Conservation (phyloP, 1,284 basidiomycete genomes). For the Sporisorium graminicola region DNA sequence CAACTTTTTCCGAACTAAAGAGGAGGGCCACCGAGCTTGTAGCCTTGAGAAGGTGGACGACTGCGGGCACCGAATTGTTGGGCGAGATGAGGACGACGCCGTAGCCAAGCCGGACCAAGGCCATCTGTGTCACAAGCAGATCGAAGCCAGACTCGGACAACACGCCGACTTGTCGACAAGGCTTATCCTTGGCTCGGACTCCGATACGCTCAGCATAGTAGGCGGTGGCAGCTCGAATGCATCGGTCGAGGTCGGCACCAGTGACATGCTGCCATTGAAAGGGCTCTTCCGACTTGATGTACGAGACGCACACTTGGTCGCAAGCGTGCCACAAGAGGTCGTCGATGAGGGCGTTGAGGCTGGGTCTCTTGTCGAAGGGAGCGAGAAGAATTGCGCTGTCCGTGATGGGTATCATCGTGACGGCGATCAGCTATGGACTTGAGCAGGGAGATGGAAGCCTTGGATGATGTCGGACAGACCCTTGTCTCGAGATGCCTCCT, state of each 20-base stretch:
- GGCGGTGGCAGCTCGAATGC: conserved; percentile 33
- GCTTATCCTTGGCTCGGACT: conserved; percentile 14
- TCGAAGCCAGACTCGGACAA: conserved; percentile 30
- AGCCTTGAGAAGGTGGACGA: conserved; percentile 43
- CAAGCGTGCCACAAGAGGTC: conserved; percentile 5
- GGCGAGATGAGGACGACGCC: conserved; percentile 47
- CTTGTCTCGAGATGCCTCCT: neutral
- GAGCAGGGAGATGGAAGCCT: neutral
- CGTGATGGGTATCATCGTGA: conserved; percentile 1
- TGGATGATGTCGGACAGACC: neutral
- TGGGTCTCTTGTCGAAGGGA: conserved; percentile 23
- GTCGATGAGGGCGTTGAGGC: conserved; percentile 41
- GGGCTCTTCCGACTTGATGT: conserved; percentile 32
- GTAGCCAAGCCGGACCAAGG: conserved; percentile 41
- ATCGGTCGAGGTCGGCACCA: conserved; percentile 21
- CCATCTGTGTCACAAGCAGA: conserved; percentile 30
- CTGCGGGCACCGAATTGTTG: conserved; percentile 47
- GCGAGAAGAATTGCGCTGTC: conserved; percentile 28
- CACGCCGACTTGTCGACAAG: conserved; percentile 25
- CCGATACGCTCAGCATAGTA: conserved; percentile 30
- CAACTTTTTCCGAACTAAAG: conserved; percentile 5
- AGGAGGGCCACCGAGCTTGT: conserved; percentile 17
- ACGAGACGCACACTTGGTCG: conserved; percentile 24
- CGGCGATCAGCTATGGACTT: conserved; percentile 8
- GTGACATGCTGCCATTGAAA: conserved; percentile 46